These are phyloP conservation scores for Trichosporon ovoides DNA, from an alignment of 1,284 basidiomycete species.

Conservation along the genomic window DNA sequence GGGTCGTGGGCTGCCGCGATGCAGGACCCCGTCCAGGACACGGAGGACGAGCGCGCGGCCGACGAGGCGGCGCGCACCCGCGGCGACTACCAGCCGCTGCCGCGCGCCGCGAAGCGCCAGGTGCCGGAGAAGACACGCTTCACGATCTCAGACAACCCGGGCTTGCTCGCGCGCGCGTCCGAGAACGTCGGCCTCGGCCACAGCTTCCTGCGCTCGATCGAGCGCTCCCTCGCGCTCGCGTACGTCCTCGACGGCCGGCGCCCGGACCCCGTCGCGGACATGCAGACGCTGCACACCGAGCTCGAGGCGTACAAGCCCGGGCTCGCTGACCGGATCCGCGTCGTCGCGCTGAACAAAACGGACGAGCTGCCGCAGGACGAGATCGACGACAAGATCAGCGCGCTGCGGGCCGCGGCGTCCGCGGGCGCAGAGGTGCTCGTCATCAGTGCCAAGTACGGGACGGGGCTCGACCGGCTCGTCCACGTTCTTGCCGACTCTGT, in stretches of 20 bases:
- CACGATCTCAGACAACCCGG: slow-evolving; percentile 96
- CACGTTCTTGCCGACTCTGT: slow-evolving; percentile 62
- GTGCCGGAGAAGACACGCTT: slow-evolving; percentile 68
- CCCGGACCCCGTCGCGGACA: slow-evolving; percentile 67
- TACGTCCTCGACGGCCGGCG: slow-evolving; percentile 85
- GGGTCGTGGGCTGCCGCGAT: slow-evolving; percentile 61
- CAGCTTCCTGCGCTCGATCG: slow-evolving; percentile 87
- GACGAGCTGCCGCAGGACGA: slow-evolving; percentile 60
- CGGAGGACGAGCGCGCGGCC: slow-evolving; percentile 57
- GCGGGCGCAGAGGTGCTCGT: slow-evolving; percentile 59
- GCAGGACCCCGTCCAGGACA: slow-evolving; percentile 61
- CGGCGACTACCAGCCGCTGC: slow-evolving; percentile 32
- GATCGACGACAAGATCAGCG: slow-evolving; percentile 44
- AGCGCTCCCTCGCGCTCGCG: slow-evolving; percentile 80
- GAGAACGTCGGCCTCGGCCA: slow-evolving; percentile 89
- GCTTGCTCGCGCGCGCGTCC: slow-evolving; percentile 76
- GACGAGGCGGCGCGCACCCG: slow-evolving; percentile 42
- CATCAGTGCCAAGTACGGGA: slow-evolving; percentile 71
- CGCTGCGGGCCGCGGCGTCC: slow-evolving; percentile 35
- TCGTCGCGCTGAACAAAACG: slow-evolving; percentile 92
- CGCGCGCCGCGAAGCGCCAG: slow-evolving; percentile 11
- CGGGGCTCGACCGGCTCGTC: slow-evolving; percentile 67
- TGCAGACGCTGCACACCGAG: slow-evolving; percentile 67
- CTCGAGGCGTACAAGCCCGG: slow-evolving; percentile 78
- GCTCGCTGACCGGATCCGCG: slow-evolving; percentile 65